phyloP scores from a whole-genome alignment of 208 protist species.

The Novymonas esmeraldas region DNA sequence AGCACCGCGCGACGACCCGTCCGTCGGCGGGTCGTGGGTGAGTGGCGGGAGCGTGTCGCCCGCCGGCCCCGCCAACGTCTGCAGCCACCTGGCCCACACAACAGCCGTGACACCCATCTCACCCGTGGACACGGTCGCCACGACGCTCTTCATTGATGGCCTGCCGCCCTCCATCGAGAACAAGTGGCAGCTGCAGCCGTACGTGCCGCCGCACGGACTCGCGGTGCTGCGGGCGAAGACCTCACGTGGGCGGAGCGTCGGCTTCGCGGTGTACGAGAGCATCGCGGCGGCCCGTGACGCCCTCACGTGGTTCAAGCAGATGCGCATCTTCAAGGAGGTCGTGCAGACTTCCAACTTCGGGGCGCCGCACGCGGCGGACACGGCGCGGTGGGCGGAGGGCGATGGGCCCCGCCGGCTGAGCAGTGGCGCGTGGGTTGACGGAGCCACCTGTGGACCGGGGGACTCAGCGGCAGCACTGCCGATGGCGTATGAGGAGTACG shows the following conservation, averaged over 20 bases:
- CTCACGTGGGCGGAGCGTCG: slow-evolving; percentile 40
- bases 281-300: slow-evolving; percentile 32
- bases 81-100: not conserved
- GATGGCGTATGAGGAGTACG: slow-evolving; percentile 40
- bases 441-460: not conserved
- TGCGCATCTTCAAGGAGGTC: slow-evolving; percentile 27
- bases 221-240: slow-evolving; percentile 52
- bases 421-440: not conserved
- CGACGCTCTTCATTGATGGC: slow-evolving; percentile 59
- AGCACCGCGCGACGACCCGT: not conserved
- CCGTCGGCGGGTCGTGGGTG: not conserved
- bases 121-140: not conserved
- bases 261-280: slow-evolving; percentile 64
- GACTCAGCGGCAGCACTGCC: slow-evolving; percentile 21
- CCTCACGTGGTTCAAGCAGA: slow-evolving; percentile 52
- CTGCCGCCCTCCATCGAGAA: slow-evolving; percentile 49
- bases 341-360: slow-evolving; percentile 19
- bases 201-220: slow-evolving; percentile 57
- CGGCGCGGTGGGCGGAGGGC: not conserved
- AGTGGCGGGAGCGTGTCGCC: not conserved
- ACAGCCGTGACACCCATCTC: not conserved
- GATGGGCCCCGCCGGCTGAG: not conserved
- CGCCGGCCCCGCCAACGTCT: not conserved
- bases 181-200: slow-evolving; percentile 37
- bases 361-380: not conserved